Percentiles rank a stretch among this genome's conserved stretches.
Evolutionary conservation across 345 rosid species (phyloP).

Genomic region (Ailanthus altissimus): DNA sequence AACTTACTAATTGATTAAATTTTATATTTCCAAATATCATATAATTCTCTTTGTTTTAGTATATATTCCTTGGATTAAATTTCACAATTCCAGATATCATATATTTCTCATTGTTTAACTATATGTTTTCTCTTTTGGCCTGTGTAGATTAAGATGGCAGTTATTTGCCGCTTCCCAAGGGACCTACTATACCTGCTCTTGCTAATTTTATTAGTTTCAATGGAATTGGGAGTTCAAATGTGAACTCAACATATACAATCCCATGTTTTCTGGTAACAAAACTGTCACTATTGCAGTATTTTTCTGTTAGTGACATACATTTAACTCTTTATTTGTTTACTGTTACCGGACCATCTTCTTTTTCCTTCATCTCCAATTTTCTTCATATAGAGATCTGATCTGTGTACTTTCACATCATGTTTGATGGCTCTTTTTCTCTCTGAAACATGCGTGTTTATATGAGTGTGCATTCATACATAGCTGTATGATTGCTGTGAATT

Average conservation of each 20-base stretch:
- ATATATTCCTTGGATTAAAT: not conserved
- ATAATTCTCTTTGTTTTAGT: not conserved
- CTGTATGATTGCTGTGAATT: too few species aligned
- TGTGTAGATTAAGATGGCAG: not conserved
- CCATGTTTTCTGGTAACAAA: not conserved
- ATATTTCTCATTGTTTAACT: not conserved
- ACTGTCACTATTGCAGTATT: not conserved
- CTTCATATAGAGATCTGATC: slow-evolving; percentile 5
- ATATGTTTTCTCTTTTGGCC: not conserved
- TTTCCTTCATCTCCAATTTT: not conserved
- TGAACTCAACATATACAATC: not conserved
- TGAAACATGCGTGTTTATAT: too few species aligned
- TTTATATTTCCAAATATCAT: not conserved
- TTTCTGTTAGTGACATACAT: not conserved
- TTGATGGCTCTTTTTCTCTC: too few species aligned
- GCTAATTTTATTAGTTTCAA: not conserved
- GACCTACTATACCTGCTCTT: not conserved
- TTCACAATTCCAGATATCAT: not conserved
- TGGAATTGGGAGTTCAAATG: not conserved
- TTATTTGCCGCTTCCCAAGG: not conserved
- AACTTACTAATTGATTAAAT: not conserved
- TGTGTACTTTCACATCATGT: not conserved
- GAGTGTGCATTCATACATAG: too few species aligned
- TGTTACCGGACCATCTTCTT: too few species aligned
- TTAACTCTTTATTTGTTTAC: not conserved